Evolutionary conservation across 805 yeast species (phyloP), one percentile per base, ranked within the genome.

Genomic region (Candida railenensis): DNA sequence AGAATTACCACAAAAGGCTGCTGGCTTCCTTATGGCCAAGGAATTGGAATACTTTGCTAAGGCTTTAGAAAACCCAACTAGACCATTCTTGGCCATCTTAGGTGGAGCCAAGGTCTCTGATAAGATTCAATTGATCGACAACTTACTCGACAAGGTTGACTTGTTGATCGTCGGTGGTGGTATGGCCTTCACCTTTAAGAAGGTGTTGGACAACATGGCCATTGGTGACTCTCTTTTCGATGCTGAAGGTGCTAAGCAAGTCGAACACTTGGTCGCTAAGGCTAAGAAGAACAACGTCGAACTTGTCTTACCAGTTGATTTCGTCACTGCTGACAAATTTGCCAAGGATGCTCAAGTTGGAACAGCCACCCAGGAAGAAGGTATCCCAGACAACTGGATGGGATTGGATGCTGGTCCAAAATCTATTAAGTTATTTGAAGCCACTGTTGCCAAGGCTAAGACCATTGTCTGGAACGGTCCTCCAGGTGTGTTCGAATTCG

Each of bases 381-480:
- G 99, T 76, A 94, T 94, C 55, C 95, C 97, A 67, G 96, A 85
- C 60, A 84, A 85, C 61, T 86, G 95, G 88, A 85, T 87, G 84
- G 99, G 99, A 67, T 82, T 94, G 65, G 99, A 94, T 74, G 83
- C 83, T 63, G 99, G 99, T 76, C 91, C 90, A 76, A 85, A 88
- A 78, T 81, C 96, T 52, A 78, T 82, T 63, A 80, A 83, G 72
- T 79, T 87, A 59, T 94, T 87, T 69, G 81, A 85, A 57, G 83
- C 76, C 56, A 85, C 96, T 55, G 89, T 94, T 61, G 86, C 87
- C 56, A 80, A 85, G 74, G 95, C 99, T 60, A 90, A 92, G 84
- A 94, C 99, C 64, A 92, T 94, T 63, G 94, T 94, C 69, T 94
- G 99, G 99, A 94, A 94, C 80, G 99, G 99, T 71, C 99, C 99